Evolutionary conservation across 108 stramenopile species (phyloP), one percentile per base, ranked within the genome.

Genomic region (Nitzschia sp.): DNA sequence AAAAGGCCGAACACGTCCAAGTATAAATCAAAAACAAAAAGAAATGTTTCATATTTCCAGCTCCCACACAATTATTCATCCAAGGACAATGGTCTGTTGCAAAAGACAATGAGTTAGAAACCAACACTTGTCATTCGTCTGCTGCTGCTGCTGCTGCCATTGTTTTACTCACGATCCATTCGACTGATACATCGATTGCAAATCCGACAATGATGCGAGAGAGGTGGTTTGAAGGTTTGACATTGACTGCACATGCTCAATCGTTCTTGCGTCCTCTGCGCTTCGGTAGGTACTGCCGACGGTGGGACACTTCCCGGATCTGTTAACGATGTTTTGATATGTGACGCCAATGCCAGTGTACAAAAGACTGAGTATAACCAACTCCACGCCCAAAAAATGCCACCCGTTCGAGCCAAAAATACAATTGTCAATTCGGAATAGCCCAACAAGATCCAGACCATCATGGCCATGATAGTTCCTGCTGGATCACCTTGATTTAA

Each of bases 61-160:
- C 90, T 24, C 97, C 98, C 24, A 99, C 89, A 77, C 97, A 99
- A 82, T 99, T 99, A 82, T 99, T 99, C 91, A 99, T 98, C 98
- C 98, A 98, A 4, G 96, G 96, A 89, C 98, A 98, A 76, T 98
- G 98, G 79, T 98, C 80, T 75, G 42, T 8, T n/a, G 28, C 19
- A 70, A 29, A 0, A 33, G 36, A 54, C 9, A 48, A 54, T 23
- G 17, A n/a, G 6, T 38, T 0, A n/a, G 29, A 61, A 25, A 15
- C 11, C 4, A 59, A 21, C 23, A 19, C 8, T 9, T 21, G 21
- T n/a, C 21, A 23, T 30, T 13, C 29, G 17, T 4, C 15, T 46
- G 21, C 26, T 23, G 26, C 11, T 48, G 15, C 18, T 49, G 42
- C 8, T 17, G 28, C 9, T 17, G 19, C 15, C 11, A 53, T 24